Evolutionary conservation across 768 basidiomycete species (phyloP), one percentile per base, ranked within the genome.

Genomic region (Austroboletus eburneus): DNA sequence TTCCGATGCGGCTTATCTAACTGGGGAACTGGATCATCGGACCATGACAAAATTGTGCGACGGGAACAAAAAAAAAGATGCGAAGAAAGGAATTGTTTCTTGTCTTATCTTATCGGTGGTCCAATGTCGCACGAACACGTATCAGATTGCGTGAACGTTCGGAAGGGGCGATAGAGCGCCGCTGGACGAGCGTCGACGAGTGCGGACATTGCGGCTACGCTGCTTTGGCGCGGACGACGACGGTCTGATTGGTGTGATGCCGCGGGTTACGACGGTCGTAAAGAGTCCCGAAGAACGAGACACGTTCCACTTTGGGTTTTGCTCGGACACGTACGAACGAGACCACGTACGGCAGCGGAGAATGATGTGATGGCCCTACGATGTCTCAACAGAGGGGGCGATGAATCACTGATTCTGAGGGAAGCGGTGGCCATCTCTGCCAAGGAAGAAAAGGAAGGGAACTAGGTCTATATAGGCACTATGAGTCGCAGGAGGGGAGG

Each of bases 51-150:
- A 51, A 54, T 27, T 27, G n/a, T 27, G 29, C 39, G 42, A 34
- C 51, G 48, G 59, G n/a, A 49, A 25, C 43, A 35, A 47, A 45
- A 57, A 48, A 42, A 55, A 51, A 40, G 17, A 34, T 30, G 7
- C 2, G n/a, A 18, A 3, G 32, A 61, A 54, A 58, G 41, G 58
- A 44, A 43, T 36, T 49, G 45, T 51, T 25, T 33, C 21, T 52
- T 53, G 62, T 58, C 56, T 62, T 64, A 64, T 62, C 61, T 62
- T 64, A 62, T 62, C 61, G 29, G 23, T 27, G 25, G 32, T n/a
- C 62, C 56, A 64, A 53, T 58, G 35, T 39, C 18, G 30, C 16
- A 20, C 2, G 39, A 49, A 58, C 61, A 62, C 61, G 61, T 62
- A 61, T 45, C 45, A 4, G 29, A 43, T 51, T 51, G 52, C 53